These are phyloP conservation scores for Mucor racemosus DNA, from an alignment of 371 early-diverging fungal genomes.

Conservation along the genomic window DNA sequence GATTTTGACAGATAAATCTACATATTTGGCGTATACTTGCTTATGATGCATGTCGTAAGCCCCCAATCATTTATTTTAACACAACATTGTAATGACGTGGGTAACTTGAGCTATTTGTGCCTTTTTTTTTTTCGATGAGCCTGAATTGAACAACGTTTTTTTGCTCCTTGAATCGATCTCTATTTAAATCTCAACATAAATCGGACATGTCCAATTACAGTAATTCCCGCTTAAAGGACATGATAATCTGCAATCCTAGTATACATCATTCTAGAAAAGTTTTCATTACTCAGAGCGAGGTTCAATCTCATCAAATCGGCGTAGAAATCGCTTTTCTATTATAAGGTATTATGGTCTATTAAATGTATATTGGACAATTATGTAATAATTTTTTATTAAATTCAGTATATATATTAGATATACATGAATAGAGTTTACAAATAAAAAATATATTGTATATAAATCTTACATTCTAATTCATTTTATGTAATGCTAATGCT, in stretches of 20 bases:
- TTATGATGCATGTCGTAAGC: not conserved
- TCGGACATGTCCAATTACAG: not conserved
- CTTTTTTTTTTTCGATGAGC: not conserved
- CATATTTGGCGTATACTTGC: not conserved
- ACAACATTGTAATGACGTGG: not conserved
- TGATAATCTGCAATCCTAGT: not conserved
- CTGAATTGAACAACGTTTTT: not conserved
- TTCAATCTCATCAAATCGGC: not conserved
- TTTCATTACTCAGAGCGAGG: not conserved
- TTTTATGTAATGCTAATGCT: too few relatives aligned
- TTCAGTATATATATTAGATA: not conserved
- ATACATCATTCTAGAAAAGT: not conserved
- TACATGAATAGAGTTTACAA: too few relatives aligned
- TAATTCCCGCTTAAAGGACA: not conserved
- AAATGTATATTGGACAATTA: not conserved
- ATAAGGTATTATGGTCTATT: not conserved
- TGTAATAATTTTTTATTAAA: not conserved
- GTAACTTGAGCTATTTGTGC: not conserved
- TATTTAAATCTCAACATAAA: not conserved
- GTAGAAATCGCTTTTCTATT: not conserved
- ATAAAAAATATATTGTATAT: too few relatives aligned
- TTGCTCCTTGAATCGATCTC: not conserved
- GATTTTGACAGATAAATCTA: not conserved
- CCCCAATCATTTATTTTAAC: not conserved
- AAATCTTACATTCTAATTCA: too few relatives aligned